Evolutionary conservation across 371 early-diverging fungal genomes (phyloP).

Genomic region (Mortierella sp.): DNA sequence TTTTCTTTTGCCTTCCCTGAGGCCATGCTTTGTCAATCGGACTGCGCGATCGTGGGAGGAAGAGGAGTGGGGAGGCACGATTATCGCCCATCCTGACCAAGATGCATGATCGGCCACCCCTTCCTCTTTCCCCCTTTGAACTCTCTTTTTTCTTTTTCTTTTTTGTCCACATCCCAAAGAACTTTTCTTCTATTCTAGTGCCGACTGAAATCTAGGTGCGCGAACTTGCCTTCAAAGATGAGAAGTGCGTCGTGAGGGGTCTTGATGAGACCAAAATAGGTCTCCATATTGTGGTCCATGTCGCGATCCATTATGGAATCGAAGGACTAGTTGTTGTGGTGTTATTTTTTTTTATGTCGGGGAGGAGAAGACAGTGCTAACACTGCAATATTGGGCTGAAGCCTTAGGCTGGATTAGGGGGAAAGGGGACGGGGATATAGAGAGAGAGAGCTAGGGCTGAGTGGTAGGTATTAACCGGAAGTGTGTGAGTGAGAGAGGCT

Average conservation of each 20-base stretch:
- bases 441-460: too few relatives aligned
- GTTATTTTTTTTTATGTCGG: not conserved
- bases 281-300: constrained; percentile 59
- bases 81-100: not conserved
- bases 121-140: not conserved
- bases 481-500: too few relatives aligned
- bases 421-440: too few relatives aligned
- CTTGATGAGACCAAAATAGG: constrained; percentile 77
- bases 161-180: not conserved
- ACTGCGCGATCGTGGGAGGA: not conserved
- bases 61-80: not conserved
- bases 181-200: not conserved
- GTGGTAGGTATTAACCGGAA: too few relatives aligned
- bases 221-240: constrained; percentile 65
- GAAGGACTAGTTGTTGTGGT: not conserved
- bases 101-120: not conserved
- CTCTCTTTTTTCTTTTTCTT: not conserved
- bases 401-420: not conserved
- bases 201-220: too few relatives aligned
- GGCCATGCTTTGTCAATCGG: not conserved
- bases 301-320: not conserved
- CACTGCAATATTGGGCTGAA: not conserved
- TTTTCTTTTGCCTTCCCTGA: too few relatives aligned
- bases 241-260: constrained; percentile 80
- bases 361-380: not conserved